These are phyloP conservation scores for Colletotrichum cuscutae DNA, from an alignment of 2,329 filamentous ascomycete species.

Conservation along the genomic window DNA sequence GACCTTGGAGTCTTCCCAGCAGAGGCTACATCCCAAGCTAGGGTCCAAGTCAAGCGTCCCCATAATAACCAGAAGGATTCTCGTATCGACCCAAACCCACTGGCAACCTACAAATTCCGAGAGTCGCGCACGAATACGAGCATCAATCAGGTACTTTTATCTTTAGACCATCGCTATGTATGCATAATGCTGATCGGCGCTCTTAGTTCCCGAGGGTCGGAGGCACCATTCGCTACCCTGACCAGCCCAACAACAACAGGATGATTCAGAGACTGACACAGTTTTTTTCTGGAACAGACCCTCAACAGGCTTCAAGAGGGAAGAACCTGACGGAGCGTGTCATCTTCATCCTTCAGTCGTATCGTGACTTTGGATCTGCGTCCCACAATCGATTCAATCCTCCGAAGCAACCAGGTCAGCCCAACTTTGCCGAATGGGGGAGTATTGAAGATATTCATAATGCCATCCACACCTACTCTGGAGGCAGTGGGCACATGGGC, in stretches of 20 bases:
- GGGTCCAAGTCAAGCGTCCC: conserved; percentile 33
- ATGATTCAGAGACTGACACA: background rate
- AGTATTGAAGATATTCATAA: conserved; percentile 52
- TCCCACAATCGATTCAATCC: conserved; percentile 25
- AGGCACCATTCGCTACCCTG: conserved; percentile 38
- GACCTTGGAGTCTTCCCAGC: conserved; percentile 36
- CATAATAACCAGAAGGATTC: conserved; percentile 37
- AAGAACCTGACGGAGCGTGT: conserved; percentile 33
- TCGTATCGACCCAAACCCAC: background rate
- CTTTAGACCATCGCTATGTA: background rate
- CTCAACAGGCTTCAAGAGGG: background rate
- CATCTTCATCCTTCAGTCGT: conserved; percentile 29
- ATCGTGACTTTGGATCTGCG: conserved; percentile 21
- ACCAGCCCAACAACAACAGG: background rate
- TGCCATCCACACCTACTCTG: conserved; percentile 46
- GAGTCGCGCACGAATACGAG: background rate
- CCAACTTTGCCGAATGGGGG: conserved; percentile 20
- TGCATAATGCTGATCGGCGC: background rate
- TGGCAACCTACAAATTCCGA: conserved; percentile 24
- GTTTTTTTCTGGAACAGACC: conserved; percentile 16
- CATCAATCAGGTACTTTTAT: conserved; percentile 5
- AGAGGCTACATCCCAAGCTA: conserved; percentile 33
- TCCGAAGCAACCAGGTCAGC: background rate
- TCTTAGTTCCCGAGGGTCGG: conserved; percentile 11
- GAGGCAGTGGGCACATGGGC: conserved; percentile 52